Percentiles rank a stretch among this genome's conserved stretches.
Conservation (phyloP, 176 grass and related monocot genomes). For the Oryza meridionalis region DNA sequence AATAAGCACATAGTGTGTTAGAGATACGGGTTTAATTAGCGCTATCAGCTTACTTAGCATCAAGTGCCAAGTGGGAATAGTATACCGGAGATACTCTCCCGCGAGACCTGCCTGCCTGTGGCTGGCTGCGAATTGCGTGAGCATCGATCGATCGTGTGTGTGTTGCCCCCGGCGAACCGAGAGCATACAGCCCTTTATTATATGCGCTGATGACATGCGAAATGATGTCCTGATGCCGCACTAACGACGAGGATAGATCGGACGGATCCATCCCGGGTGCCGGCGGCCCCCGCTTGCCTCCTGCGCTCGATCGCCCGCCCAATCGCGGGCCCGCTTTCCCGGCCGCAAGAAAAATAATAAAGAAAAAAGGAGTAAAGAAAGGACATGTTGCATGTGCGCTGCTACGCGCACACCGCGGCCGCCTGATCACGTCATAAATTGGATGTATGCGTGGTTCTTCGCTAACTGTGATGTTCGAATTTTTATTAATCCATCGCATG, state of each 20-base stretch:
- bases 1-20: background rate
- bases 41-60: background rate
- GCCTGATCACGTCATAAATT: background rate
- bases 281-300: background rate
- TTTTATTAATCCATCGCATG: no score
- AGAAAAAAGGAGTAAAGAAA: background rate
- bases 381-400: background rate
- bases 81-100: background rate
- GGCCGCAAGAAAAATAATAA: background rate
- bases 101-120: background rate
- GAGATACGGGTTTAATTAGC: background rate
- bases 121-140: background rate
- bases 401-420: slow-evolving; percentile 30
- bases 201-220: slow-evolving; percentile 20
- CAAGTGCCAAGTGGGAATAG: background rate
- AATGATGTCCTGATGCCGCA: slow-evolving; percentile 44
- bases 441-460: no score
- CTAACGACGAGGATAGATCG: slow-evolving; percentile 35
- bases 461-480: no score
- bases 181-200: slow-evolving; percentile 13
- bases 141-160: background rate
- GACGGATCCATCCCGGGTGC: slow-evolving; percentile 5
- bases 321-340: slow-evolving; percentile 30
- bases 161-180: slow-evolving; percentile 1
- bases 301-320: background rate